phyloP scores from a whole-genome alignment of 1,139 yeast genomes.

The Scheffersomyces insectosa region DNA sequence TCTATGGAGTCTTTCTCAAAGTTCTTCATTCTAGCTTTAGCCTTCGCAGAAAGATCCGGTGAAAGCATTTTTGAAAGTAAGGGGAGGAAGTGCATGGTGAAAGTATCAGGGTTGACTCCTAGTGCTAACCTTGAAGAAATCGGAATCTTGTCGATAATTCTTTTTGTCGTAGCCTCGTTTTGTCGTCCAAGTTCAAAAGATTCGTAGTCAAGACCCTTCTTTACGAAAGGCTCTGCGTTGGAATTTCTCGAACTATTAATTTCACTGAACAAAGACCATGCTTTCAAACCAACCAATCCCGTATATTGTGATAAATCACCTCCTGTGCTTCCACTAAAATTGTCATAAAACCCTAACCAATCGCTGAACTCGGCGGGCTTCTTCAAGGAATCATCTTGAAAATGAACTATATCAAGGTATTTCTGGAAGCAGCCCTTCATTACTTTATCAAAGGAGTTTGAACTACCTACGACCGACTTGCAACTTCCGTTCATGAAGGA shows the following conservation, averaged over 20 bases:
- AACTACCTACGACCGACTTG: slow-evolving; percentile 44
- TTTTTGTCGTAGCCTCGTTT: slow-evolving; percentile 28
- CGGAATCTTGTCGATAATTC: slow-evolving; percentile 30
- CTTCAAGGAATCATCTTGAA: slow-evolving; percentile 62
- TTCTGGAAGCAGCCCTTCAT: slow-evolving; percentile 71
- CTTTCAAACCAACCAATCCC: slow-evolving; percentile 59
- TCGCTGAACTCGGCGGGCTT: slow-evolving; percentile 71
- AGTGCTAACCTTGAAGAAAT: slow-evolving; percentile 24
- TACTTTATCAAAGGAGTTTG: slow-evolving; percentile 59
- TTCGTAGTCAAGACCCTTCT: slow-evolving; percentile 47
- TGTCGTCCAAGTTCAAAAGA: slow-evolving; percentile 30
- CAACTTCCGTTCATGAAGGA: slow-evolving; percentile 37
- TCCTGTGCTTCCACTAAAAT: slow-evolving; percentile 26
- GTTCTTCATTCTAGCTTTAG: slow-evolving; percentile 23
- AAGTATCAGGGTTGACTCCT: slow-evolving; percentile 33
- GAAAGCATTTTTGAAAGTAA: slow-evolving; percentile 45
- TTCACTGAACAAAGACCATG: slow-evolving; percentile 68
- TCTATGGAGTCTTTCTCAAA: slow-evolving; percentile 29
- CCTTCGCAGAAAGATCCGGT: slow-evolving; percentile 34
- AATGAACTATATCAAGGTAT: slow-evolving; percentile 52
- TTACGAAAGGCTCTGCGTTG: slow-evolving; percentile 27
- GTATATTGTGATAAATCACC: slow-evolving; percentile 55
- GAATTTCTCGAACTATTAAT: slow-evolving; percentile 39
- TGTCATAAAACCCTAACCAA: slow-evolving; percentile 75
- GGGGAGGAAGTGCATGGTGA: slow-evolving; percentile 43